Evolutionary conservation across 176 grass and related monocot genomes (phyloP), one percentile per base, ranked within the genome.

Genomic region (Raddia distichophylla): DNA sequence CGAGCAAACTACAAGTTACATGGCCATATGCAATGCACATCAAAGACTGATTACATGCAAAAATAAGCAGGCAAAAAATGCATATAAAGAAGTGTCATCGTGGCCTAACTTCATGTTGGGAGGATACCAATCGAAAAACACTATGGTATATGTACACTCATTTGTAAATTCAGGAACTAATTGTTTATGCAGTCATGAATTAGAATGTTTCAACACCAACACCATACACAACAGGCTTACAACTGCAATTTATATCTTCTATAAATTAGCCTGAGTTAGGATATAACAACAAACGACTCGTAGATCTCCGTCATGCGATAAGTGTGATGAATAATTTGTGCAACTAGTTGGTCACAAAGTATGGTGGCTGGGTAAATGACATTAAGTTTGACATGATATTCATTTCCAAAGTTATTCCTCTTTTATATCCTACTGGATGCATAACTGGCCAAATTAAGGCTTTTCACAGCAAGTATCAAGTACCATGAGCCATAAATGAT

Each of bases 1-100:
- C 92, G 92, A 35, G 89, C 89, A 87, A 94, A 94, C 92, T 93
- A 48, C 85, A 82, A 70, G 66, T 76, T 63, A 58, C 5, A 76
- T 67, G 60, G n/a, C n/a, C 40, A 52, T 5, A 77, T 11, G 14
- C 51, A 59, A 78, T 19, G 64, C 8, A 40, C 14, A 78, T 40
- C 9, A 67, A 49, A 82, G 15, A 51, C n/a, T 42, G 3, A 47
- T 68, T 51, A 11, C 10, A 34, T 58, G 18, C 16, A 46, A 40
- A n/a, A 76, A 56, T 44, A 42, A 42, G n/a, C 17, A 12, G 45
- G 43, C 16, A 17, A 50, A 27, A 48, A 71, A 32, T 43, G 5
- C 20, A 61, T 61, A 59, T 27, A 61, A 32, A 27, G 20, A 12
- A 27, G 19, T 7, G 3, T 54, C 9, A 60, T 10, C 60, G 6